These are phyloP conservation scores for Acer yangbiense DNA, from an alignment of 345 rosid genomes.

Conservation along the genomic window DNA sequence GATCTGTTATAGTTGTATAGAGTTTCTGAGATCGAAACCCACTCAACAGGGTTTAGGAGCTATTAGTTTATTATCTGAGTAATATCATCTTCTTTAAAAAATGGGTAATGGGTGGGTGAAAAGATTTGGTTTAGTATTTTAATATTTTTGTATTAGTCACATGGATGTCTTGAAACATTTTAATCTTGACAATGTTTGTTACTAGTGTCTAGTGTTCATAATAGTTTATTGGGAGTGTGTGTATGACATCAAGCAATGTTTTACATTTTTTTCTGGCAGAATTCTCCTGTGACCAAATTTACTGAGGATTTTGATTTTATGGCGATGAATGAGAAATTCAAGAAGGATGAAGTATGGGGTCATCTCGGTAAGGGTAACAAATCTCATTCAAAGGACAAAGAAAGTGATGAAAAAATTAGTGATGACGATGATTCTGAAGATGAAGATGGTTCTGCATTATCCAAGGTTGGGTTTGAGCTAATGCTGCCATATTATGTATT, in stretches of 20 bases:
- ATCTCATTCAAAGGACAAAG: not conserved
- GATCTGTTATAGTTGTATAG: not conserved
- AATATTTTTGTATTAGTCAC: not conserved
- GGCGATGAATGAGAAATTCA: conserved; percentile 16
- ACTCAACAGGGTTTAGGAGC: not conserved
- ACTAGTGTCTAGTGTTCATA: not conserved
- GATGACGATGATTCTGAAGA: not conserved
- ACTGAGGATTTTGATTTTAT: conserved; percentile 20
- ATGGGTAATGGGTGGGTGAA: not conserved
- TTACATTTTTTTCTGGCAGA: not conserved
- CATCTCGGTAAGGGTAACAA: conserved; percentile 6
- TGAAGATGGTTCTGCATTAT: conserved; percentile 51
- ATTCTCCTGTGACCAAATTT: conserved; percentile 6
- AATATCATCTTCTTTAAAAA: not conserved
- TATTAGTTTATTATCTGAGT: not conserved
- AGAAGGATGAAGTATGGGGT: conserved; percentile 18
- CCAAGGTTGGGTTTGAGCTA: conserved; percentile 53
- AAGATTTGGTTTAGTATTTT: not conserved
- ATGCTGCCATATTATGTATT: not conserved
- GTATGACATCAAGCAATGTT: not conserved
- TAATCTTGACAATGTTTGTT: not conserved
- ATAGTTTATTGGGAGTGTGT: not conserved
- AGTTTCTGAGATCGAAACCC: not conserved
- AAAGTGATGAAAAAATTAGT: not conserved
- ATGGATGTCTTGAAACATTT: not conserved